Evolutionary conservation across 805 yeast genomes (phyloP).

Genomic region (Candida nemodendra): DNA sequence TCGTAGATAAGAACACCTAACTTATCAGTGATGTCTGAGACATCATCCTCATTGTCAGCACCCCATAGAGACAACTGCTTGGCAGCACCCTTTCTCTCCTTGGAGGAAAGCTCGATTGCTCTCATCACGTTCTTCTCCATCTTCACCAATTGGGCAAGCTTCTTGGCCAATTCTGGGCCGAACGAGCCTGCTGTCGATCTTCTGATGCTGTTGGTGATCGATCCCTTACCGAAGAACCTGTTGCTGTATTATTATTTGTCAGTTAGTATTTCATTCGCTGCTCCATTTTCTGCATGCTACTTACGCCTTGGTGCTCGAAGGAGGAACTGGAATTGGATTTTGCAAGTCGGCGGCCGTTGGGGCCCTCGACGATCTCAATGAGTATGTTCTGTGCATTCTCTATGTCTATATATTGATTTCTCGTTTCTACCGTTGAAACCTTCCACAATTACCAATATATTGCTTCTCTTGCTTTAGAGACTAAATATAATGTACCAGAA

Average conservation of each 20-base stretch:
- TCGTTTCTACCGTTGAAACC: too few relatives aligned
- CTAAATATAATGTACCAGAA: too few relatives aligned
- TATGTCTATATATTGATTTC: background rate
- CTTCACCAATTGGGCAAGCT: slow-evolving; percentile 70
- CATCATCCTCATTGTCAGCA: slow-evolving; percentile 81
- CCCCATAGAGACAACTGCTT: slow-evolving; percentile 85
- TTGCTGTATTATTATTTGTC: slow-evolving; percentile 3
- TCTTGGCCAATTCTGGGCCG: slow-evolving; percentile 78
- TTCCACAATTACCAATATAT: too few relatives aligned
- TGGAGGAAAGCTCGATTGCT: slow-evolving; percentile 71
- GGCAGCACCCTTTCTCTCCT: slow-evolving; percentile 79
- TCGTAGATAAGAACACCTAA: slow-evolving; percentile 81
- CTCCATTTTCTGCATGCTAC: too few relatives aligned
- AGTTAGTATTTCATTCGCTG: too few relatives aligned
- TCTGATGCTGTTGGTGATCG: slow-evolving; percentile 47
- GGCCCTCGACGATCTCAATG: slow-evolving; percentile 91
- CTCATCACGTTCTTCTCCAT: slow-evolving; percentile 81
- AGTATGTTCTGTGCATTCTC: slow-evolving; percentile 95
- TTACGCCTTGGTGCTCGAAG: slow-evolving; percentile 74
- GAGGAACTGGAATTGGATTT: slow-evolving; percentile 93
- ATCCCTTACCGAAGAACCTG: slow-evolving; percentile 86
- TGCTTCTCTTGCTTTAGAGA: too few relatives aligned
- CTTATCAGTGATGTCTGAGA: slow-evolving; percentile 83
- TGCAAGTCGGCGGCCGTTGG: slow-evolving; percentile 96
- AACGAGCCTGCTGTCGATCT: slow-evolving; percentile 73